Percentiles rank a stretch among this genome's conserved stretches.
Evolutionary conservation across 768 basidiomycete genomes (phyloP).

Genomic region (Myochromella boudieri): DNA sequence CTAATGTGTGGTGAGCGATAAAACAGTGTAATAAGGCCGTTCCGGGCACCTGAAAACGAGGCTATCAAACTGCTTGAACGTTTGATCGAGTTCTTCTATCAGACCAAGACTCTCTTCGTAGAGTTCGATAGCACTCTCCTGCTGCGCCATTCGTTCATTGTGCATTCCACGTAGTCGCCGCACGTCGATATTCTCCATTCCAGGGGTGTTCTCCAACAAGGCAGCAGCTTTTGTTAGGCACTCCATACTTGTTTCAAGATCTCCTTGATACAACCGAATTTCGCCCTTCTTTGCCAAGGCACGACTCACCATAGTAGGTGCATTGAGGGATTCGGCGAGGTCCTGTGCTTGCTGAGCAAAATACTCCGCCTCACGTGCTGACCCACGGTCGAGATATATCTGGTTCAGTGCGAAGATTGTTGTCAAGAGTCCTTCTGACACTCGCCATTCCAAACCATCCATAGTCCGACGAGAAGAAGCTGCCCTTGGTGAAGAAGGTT

Average conservation of each 20-base stretch:
- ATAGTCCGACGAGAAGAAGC: constrained; percentile 31
- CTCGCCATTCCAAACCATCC: constrained; percentile 70
- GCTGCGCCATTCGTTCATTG: constrained; percentile 37
- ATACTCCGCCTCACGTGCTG: constrained; percentile 81
- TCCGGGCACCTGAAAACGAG: constrained; percentile 43
- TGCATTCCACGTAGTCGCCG: constrained; percentile 57
- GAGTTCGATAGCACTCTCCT: constrained; percentile 47
- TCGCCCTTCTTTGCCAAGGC: constrained; percentile 70
- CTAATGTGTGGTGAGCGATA: constrained; percentile 27
- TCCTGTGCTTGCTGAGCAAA: constrained; percentile 78
- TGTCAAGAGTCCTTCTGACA: constrained; percentile 68
- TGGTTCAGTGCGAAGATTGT: constrained; percentile 66
- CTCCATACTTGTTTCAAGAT: constrained; percentile 54
- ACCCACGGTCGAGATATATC: constrained; percentile 72
- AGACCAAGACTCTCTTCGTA: constrained; percentile 58
- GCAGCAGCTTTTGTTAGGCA: constrained; percentile 51
- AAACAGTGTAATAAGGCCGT: not conserved
- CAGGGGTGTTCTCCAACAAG: constrained; percentile 44
- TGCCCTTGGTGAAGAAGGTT: constrained; percentile 23
- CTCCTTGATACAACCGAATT: constrained; percentile 63
- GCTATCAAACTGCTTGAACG: constrained; percentile 53
- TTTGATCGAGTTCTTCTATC: constrained; percentile 60
- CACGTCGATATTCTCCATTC: constrained; percentile 59
- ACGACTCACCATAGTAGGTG: constrained; percentile 62
- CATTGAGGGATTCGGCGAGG: constrained; percentile 67